Conservation (phyloP, 148 eudicot species). For the Amaranthus palmeri region DNA sequence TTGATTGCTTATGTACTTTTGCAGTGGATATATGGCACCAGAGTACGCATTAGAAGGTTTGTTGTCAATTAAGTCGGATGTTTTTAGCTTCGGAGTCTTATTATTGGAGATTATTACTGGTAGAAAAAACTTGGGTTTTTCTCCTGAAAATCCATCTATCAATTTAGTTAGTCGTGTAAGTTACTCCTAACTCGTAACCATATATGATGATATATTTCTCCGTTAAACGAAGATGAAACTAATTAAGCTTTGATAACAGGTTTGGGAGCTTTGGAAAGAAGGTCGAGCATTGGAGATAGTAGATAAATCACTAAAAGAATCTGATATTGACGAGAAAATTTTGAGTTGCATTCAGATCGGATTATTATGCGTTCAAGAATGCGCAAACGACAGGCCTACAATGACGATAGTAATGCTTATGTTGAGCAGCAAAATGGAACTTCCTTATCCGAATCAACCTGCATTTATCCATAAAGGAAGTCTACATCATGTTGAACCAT, state of each 20-base stretch:
- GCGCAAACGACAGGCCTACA: conserved; percentile 43
- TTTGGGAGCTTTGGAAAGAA: conserved; percentile 47
- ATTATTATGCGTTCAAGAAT: conserved; percentile 49
- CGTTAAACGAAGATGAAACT: neutral
- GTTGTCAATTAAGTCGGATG: conserved; percentile 49
- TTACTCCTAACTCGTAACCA: neutral
- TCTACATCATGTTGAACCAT: conserved; percentile 22
- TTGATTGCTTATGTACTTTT: neutral
- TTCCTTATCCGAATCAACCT: conserved; percentile 46
- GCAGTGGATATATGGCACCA: conserved; percentile 63
- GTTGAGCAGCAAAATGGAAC: conserved; percentile 35
- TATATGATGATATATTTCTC: neutral
- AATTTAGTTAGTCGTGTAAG: conserved; percentile 61
- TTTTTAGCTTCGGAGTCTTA: conserved; percentile 55
- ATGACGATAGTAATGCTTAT: conserved; percentile 46
- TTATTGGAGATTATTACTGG: conserved; percentile 48
- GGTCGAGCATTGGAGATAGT: conserved; percentile 27
- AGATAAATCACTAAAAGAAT: conserved; percentile 26
- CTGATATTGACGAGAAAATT: conserved; percentile 21
- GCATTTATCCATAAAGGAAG: conserved; percentile 37
- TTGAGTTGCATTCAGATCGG: conserved; percentile 40
- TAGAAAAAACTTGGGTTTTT: conserved; percentile 40
- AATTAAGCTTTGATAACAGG: conserved; percentile 21
- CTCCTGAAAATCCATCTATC: conserved; percentile 34
- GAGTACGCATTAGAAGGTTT: conserved; percentile 55